Evolutionary conservation across 768 basidiomycete species (phyloP).

Genomic region (Guyanaporus albipodus): DNA sequence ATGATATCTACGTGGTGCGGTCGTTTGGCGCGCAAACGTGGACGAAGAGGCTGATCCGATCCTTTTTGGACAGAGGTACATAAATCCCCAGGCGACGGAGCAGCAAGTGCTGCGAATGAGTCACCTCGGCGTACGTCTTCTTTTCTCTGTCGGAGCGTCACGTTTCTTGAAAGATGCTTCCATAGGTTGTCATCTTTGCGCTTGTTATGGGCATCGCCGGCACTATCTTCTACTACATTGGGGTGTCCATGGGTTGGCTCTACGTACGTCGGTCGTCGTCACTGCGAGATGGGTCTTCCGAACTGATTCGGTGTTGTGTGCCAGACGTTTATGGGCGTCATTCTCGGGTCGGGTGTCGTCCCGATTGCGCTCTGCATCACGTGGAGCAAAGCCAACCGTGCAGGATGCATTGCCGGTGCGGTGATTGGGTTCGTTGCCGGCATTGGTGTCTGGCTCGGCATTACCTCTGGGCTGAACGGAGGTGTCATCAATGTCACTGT

Average conservation of each 20-base stretch:
- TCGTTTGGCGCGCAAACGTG: not conserved
- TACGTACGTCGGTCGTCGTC: constrained; percentile 51
- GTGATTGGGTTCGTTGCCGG: constrained; percentile 66
- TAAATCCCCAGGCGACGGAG: constrained; percentile 80
- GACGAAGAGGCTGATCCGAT: not conserved
- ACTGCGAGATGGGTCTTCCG: not conserved
- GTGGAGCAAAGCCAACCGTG: constrained; percentile 83
- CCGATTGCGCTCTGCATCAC: constrained; percentile 85
- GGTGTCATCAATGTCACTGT: constrained; percentile 69
- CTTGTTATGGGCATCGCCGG: constrained; percentile 81
- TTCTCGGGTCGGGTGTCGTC: constrained; percentile 80
- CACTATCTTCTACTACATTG: constrained; percentile 84
- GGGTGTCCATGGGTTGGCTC: constrained; percentile 91
- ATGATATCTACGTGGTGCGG: constrained; percentile 75
- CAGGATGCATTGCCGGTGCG: constrained; percentile 76
- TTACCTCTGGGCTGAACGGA: constrained; percentile 66
- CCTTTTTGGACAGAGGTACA: constrained; percentile 60
- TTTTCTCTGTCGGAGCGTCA: not conserved
- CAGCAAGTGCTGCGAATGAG: constrained; percentile 64
- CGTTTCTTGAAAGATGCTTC: not conserved
- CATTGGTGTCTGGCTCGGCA: constrained; percentile 80
- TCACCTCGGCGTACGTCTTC: constrained; percentile 52
- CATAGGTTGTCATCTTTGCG: constrained; percentile 63
- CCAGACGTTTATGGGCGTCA: constrained; percentile 85
- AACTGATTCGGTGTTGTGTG: not conserved